Evolutionary conservation across 306 rosid species (phyloP).

Genomic region (Gastrolobium villosum): DNA sequence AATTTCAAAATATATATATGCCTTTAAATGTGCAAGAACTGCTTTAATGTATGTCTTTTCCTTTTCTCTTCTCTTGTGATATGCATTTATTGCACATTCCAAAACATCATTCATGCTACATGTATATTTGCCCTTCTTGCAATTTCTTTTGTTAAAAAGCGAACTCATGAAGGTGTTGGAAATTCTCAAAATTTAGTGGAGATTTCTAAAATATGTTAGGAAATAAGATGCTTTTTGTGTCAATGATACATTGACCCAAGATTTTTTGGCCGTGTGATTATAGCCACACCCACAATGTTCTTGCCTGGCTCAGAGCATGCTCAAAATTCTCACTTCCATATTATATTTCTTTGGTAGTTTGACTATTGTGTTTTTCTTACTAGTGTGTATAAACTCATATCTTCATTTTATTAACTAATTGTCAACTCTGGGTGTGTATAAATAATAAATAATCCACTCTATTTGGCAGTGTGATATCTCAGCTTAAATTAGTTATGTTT

Average conservation of each 20-base stretch:
- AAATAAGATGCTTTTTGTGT: slow-evolving; percentile 4
- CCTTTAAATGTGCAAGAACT: slow-evolving; percentile 18
- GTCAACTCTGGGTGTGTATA: slow-evolving; percentile 1
- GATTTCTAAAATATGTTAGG: background rate
- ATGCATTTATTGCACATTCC: background rate
- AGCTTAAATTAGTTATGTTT: slow-evolving; percentile 1
- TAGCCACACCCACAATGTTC: background rate
- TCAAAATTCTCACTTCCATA: background rate
- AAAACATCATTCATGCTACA: slow-evolving; percentile 16
- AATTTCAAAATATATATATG: slow-evolving; percentile 26
- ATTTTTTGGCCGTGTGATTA: background rate
- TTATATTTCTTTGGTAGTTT: slow-evolving; percentile 16
- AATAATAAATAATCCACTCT: slow-evolving; percentile 5
- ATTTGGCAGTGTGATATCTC: slow-evolving; percentile 1
- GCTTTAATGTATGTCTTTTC: background rate
- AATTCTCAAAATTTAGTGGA: background rate
- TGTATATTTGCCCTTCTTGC: background rate
- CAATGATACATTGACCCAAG: background rate
- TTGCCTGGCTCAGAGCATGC: slow-evolving; percentile 2
- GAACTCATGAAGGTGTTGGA: background rate
- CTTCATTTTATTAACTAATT: background rate
- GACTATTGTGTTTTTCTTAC: background rate
- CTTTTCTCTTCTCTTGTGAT: background rate
- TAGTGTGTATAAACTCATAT: slow-evolving; percentile 24
- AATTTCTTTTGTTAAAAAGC: background rate